Conservation (phyloP, 345 rosid genomes). For the Citropsis articulata region DNA sequence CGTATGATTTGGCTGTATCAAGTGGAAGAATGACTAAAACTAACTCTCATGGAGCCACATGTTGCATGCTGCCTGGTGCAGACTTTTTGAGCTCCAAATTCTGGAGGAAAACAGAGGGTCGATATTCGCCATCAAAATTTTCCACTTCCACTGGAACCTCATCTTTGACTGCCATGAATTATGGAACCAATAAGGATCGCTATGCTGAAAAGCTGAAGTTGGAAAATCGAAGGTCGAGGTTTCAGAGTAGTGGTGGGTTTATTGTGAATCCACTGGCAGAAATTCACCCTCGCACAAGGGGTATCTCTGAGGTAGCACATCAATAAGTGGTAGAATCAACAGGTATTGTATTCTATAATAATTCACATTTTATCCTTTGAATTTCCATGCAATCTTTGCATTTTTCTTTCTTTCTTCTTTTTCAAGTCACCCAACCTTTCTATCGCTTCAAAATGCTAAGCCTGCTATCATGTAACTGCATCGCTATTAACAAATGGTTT, state of each 20-base stretch:
- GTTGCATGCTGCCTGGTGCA: conserved; percentile 75
- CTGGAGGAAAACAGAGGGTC: conserved; percentile 64
- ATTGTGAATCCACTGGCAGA: conserved; percentile 90
- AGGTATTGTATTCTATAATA: conserved; percentile 14
- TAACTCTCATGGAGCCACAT: conserved; percentile 42
- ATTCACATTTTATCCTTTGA: not conserved
- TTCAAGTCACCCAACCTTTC: not conserved
- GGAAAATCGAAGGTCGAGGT: conserved; percentile 50
- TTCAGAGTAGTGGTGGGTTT: conserved; percentile 53
- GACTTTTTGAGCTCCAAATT: conserved; percentile 68
- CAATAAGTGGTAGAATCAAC: conserved; percentile 19
- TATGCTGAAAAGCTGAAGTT: conserved; percentile 31
- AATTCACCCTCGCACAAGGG: conserved; percentile 40
- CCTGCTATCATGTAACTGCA: not conserved
- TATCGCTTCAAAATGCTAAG: not conserved
- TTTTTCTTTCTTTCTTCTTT: not conserved
- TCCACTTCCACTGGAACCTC: conserved; percentile 32
- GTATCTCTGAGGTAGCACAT: conserved; percentile 23
- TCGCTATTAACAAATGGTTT: not conserved
- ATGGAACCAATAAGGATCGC: conserved; percentile 32
- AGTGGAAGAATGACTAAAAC: conserved; percentile 67
- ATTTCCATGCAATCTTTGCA: not conserved
- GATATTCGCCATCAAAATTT: conserved; percentile 40
- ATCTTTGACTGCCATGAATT: conserved; percentile 22
- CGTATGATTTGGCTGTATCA: conserved; percentile 79